A percentile compares a stretch with the other conserved stretches of the same genome.
Conservation (phyloP, 257 asterid species). For the Solanum bukasovii region DNA sequence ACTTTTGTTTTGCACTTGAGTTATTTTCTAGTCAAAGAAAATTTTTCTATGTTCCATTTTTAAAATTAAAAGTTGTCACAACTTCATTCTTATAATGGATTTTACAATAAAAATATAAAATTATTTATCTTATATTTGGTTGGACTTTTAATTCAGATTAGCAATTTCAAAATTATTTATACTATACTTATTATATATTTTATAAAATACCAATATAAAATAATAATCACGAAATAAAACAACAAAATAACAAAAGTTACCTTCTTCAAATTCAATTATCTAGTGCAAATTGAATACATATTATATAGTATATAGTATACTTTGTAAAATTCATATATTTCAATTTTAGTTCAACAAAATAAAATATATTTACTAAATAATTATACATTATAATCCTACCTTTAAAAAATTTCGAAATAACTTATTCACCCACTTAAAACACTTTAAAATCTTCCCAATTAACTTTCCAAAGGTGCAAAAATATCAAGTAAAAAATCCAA, state of each 20-base stretch:
- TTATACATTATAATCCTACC: background rate
- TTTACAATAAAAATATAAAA: too few relatives aligned
- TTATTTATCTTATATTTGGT: background rate
- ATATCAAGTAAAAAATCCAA: background rate
- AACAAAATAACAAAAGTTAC: background rate
- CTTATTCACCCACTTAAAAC: background rate
- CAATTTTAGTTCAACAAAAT: background rate
- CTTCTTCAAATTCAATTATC: background rate
- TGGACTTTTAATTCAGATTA: background rate
- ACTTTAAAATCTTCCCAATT: background rate
- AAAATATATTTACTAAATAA: background rate
- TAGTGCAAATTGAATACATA: too few relatives aligned
- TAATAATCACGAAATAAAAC: background rate
- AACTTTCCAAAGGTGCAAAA: background rate
- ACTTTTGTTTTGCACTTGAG: background rate
- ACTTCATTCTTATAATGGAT: background rate
- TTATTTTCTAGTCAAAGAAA: background rate
- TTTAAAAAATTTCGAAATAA: background rate
- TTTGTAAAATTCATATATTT: background rate
- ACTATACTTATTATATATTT: background rate
- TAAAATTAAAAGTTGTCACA: background rate
- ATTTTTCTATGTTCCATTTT: background rate
- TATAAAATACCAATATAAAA: background rate
- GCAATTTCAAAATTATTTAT: background rate
- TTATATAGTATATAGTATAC: background rate